Evolutionary conservation across 164 flowering plant genomes (phyloP), one percentile per base, ranked within the genome.

Genomic region (Akebia trifoliata): DNA sequence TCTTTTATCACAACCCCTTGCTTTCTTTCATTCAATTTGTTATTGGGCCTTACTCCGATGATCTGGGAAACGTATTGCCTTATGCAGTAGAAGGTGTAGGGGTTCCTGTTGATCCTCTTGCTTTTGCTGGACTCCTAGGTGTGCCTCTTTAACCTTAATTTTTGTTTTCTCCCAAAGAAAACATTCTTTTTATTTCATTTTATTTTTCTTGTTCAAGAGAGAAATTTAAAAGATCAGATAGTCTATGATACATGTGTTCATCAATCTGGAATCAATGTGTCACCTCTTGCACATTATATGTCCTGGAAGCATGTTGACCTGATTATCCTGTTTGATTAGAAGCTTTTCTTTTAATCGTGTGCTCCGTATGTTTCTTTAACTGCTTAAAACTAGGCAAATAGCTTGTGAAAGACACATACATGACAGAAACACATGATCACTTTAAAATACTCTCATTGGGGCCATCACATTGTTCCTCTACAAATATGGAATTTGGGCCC

Each of bases 31-130:
- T 93, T 60, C 87, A 89, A 62, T 90, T 65, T 50, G 97, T 83
- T 9, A 75, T 93, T 40, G 98, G 98, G 24, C 97, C 98, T 14
- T 93, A 93, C 46, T 52, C 95, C 0, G 97, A 93, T 71, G 98
- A 93, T 66, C 96, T 90, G 14, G 98, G 98, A 35, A 93, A 87
- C 65, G 98, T 93, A 42, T 69, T 93, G 51, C 98, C 98, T 21
- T 72, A 93, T 60, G 97, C 98, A 6, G 97, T 93, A 20, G 96
- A 93, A 78, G 96, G 98, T 25, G 94, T 93, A 20, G 98, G 98
- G 20, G 98, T 93, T 56, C 98, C 98, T 29, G 85, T 80, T 40
- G 97, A 90, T 62, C 98, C 97, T 43, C 95, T 93, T 56, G 97
- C 98, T 51, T 93, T 93, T 72, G 96, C 98, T 31, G 97, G 98